phyloP scores from a whole-genome alignment of 2,329 filamentous ascomycete genomes.

The Clarireedia monteithiana region DNA sequence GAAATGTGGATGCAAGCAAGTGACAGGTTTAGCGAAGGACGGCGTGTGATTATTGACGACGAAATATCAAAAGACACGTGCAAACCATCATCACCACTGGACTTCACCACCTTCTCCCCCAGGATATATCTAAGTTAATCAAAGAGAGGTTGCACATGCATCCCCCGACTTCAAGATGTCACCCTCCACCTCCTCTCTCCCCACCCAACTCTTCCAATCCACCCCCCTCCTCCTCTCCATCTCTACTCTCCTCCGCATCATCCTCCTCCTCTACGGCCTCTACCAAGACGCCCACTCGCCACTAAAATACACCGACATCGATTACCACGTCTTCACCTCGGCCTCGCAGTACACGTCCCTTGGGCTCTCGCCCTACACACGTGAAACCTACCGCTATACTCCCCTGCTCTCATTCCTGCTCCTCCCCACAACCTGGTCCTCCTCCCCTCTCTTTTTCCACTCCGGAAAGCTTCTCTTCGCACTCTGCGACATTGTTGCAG shows the following conservation, averaged over 20 bases:
- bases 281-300: conserved; percentile 89
- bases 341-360: conserved; percentile 68
- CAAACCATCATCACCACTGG: neutral
- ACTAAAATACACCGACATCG: conserved; percentile 97
- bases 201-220: conserved; percentile 7
- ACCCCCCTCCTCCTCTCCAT: conserved; percentile 43
- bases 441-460: conserved; percentile 48
- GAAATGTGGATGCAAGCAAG: neutral
- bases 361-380: conserved; percentile 70
- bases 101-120: neutral
- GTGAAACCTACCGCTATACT: conserved; percentile 96
- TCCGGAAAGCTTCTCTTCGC: conserved; percentile 88
- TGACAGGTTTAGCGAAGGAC: neutral
- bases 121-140: too few relatives aligned
- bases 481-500: conserved; percentile 72
- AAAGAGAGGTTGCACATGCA: too few relatives aligned
- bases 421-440: conserved; percentile 61
- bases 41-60: too few relatives aligned
- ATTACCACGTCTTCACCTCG: conserved; percentile 97
- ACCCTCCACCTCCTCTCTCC: neutral
- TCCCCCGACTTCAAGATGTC: neutral
- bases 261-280: conserved; percentile 77
- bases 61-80: neutral
- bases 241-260: conserved; percentile 57
- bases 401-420: conserved; percentile 89